These are phyloP conservation scores for Oryza meyeriana DNA, from an alignment of 176 grass and related monocot species.

Conservation along the genomic window DNA sequence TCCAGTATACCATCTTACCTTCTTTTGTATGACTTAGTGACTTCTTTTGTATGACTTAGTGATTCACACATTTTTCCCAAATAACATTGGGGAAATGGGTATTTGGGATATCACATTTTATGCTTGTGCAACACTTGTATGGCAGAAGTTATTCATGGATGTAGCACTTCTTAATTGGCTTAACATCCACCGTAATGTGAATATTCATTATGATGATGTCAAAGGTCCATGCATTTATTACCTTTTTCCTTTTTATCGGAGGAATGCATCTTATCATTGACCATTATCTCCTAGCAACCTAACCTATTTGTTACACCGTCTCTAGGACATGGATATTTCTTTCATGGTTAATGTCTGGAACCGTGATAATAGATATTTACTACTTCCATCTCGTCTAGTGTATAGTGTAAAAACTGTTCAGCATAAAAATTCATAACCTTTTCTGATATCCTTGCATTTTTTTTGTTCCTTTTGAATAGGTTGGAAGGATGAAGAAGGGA, in stretches of 20 bases:
- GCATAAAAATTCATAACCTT: background rate
- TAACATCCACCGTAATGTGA: background rate
- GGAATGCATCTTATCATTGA: background rate
- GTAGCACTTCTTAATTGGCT: background rate
- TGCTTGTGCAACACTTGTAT: background rate
- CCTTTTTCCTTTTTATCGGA: background rate
- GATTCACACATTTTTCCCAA: background rate
- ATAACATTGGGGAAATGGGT: background rate
- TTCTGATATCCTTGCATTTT: background rate
- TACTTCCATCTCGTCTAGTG: background rate
- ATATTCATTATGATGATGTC: background rate
- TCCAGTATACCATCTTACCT: background rate
- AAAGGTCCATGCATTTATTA: background rate
- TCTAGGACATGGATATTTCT: background rate
- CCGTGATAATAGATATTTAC: background rate
- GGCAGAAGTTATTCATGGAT: background rate
- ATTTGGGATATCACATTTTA: background rate
- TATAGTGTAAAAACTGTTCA: background rate
- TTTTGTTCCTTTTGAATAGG: constrained; percentile 7
- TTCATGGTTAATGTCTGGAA: background rate
- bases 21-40: background rate
- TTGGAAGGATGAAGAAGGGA: constrained; percentile 61
- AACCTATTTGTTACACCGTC: background rate
- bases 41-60: background rate
- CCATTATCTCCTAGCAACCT: background rate